Evolutionary conservation across 1,284 basidiomycete genomes (phyloP), one percentile per base, ranked within the genome.

Genomic region (Phlebopus sp.): DNA sequence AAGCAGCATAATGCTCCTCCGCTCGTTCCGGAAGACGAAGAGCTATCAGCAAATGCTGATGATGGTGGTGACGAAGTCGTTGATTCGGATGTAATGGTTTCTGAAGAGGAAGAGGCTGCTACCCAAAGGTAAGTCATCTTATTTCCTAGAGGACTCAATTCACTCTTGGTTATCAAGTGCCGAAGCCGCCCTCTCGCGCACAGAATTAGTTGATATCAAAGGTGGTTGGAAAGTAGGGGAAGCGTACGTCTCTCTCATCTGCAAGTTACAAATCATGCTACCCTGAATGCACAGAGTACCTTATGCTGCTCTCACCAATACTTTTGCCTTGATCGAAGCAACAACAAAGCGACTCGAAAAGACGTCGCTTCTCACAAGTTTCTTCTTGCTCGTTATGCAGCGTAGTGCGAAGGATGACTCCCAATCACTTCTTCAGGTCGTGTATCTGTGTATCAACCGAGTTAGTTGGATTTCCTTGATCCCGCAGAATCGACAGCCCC

Each of bases 321-420:
- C 90, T 0, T 99, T 99, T 63, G 79, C 85, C 27, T 73, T 90
- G 44, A 98, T 99, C 55, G 95, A 97, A 67, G 84, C 85, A 2
- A 99, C 97, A 1, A 97, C 95, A 2, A 99, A 98, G 64, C 89
- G 97, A 6, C 73, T 98, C 32, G 94, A 97, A 67, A 99, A 98
- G 67, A 90, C 85, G 5, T 82, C 92, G 1, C 75, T 93, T 52
- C 78, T 99, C 21, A 98, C 93, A 0, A 78, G 89, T 1, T 92
- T 98, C 64, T 76, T 99, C 32, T 72, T 93, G 4, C 82, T 95
- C 10, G 93, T 99, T 36, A 95, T 98, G 42, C 82, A 86, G 62
- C 78, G 90, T 30, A 90, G 91, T 53, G 82, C 79, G 3, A 75
- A 82, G 45, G 84, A 81, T 43, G 86, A 91, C 54, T 71, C 70